Base-by-base conservation (phyloP, 176 grass and related monocot genomes). In the Hordeum marinum region DNA sequence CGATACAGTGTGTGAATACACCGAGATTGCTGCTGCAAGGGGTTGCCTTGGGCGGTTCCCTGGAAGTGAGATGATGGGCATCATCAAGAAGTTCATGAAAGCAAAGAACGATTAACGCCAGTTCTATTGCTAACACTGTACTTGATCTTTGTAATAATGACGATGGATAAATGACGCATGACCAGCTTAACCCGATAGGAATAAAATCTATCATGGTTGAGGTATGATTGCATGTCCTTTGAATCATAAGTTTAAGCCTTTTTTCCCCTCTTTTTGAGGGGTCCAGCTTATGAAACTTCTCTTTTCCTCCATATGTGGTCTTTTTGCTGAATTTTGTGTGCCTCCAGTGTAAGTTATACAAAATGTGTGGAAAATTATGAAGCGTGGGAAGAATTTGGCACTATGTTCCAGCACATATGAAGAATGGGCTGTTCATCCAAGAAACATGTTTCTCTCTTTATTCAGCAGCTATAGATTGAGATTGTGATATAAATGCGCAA, bases 11-110 rank as follows among this genome's bases (percentile, higher is more conserved):
- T 92, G 37, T 11, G 93, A 90, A 68, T 94, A 95, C 68, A 98
- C 26, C 64, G 93, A 98, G 83, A 71, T 96, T 2, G 84, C 91
- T 5, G 82, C 93, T 68, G 88, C 91, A 14, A 89, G 88, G 75
- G 93, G 96, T 20, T 96, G 96, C 81, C 88, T 98, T 32, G 96
- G 96, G 58, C 91, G 93, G 60, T 98, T 98, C 36, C 96, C 89
- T 32, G 96, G 96, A 88, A 94, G 91, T 35, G 96, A 98, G 86
- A 98, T 94, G 96, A 96, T 98, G 93, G 86, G 91, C 41, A 83
- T 98, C 59, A 98, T 98, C 80, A 98, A 94, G 63, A 94, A 96
- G 86, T 94, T 89, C 61, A 84, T 98, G 60, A 96, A 94, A 80
- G 75, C 83, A 62, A 98, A 96, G 91, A 96, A 94, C 8, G 93